Base-by-base conservation (phyloP, 192 early-diverging fungal genomes). In the Chytriomyces hyalinus region DNA sequence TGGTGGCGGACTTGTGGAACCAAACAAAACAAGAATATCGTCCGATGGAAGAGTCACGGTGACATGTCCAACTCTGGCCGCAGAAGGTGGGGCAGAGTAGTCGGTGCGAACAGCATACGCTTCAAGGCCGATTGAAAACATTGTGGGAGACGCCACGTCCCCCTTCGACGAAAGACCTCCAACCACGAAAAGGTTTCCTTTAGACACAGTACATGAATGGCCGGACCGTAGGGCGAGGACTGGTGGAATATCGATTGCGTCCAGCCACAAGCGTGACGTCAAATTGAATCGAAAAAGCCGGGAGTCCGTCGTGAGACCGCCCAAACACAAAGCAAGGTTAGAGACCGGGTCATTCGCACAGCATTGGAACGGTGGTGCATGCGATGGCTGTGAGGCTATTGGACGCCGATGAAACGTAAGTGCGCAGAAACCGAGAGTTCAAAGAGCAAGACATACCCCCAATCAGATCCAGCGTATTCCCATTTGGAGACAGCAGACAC, bases 121-220 rank as follows among this genome's bases (percentile, higher is more conserved):
- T 49, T 10, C n/a, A 8, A 36, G 17, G 48, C 48, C 17, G 46
- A 65, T 24, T 8, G 73, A 26, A 20, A 24, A 73, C 15, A 73
- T 62, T 11, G 71, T 24, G 22, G 45, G 22, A 11, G 53, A 7
- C 7, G 62, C 71, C 17, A 43, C 59, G 6, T 43, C 6, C 6
- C 71, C 71, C 1, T 20, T 17, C 6, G 46, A 45, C 3, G 44
- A 51, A 9, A 75, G 8, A 9, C 73, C 73, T 5, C 73, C 73
- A 28, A 65, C 47, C 2, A 75, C 73, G 46, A 24, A 75, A 7
- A 75, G 36, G 20, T n/a, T 11, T 7, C 63, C 48, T 26, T 22
- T 9, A 6, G 73, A 64, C 20, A 75, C 6, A 8, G 73, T 15
- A 49, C 73, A 75, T 15, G 73, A 64, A 28, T 75, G 73, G 44